Evolutionary conservation across 2,329 filamentous ascomycete species (phyloP).

Genomic region (Cercospora brassicicola): DNA sequence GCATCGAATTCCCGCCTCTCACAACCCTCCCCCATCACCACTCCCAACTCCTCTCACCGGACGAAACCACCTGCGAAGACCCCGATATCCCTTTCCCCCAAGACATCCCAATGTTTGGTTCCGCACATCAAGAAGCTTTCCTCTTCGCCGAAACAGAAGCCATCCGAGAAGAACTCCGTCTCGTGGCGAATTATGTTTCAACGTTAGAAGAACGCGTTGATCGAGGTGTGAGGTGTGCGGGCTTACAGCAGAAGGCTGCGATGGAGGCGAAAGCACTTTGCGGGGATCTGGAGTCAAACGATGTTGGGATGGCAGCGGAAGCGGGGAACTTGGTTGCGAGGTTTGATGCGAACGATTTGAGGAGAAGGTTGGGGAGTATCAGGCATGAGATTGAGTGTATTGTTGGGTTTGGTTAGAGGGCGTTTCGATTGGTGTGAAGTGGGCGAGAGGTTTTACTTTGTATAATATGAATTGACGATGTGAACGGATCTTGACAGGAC

Average conservation of each 20-base stretch:
- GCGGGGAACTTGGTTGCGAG: slow-evolving; percentile 10
- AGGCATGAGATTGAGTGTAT: slow-evolving; percentile 17
- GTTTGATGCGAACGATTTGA: slow-evolving; percentile 14
- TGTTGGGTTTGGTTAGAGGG: slow-evolving; percentile 13
- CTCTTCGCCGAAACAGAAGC: slow-evolving; percentile 19
- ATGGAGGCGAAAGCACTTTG: slow-evolving; percentile 4
- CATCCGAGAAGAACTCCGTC: slow-evolving; percentile 17
- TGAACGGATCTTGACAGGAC: background rate
- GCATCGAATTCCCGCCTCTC: background rate
- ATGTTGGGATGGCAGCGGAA: background rate
- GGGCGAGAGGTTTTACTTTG: too few species aligned
- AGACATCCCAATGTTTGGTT: background rate
- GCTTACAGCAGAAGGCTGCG: background rate
- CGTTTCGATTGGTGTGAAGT: too few species aligned
- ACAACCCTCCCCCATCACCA: background rate
- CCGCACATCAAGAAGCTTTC: slow-evolving; percentile 7
- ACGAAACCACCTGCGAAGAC: background rate
- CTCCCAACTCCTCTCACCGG: background rate
- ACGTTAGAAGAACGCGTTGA: slow-evolving; percentile 17
- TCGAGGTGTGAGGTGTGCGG: background rate
- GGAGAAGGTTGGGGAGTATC: slow-evolving; percentile 8
- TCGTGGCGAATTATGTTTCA: slow-evolving; percentile 15
- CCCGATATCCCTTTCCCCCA: background rate
- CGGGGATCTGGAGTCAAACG: background rate
- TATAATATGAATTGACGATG: background rate